Base-by-base conservation (phyloP, 192 early-diverging fungal species). In the Coemansia aciculifera region DNA sequence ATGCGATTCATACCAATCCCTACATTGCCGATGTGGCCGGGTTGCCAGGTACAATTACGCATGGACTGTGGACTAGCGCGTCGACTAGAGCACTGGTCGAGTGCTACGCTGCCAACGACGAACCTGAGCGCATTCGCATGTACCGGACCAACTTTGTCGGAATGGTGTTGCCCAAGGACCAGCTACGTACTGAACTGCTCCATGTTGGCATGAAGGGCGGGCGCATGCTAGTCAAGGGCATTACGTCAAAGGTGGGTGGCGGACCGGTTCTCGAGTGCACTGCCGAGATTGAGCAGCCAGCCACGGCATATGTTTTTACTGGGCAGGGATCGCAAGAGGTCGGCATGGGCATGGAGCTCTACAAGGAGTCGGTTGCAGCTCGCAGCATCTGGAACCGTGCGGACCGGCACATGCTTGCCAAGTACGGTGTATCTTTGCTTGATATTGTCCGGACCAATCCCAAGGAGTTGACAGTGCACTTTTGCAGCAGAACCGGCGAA, bases 331-430 rank as follows among this genome's bases (percentile, higher is more conserved):
- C 94, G 67, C 96, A 98, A 74, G 91, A 95, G 75, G 85, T 89
- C 34, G 94, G 93, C 63, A 95, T 98, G 96, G 96, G 96, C 65
- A 98, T 98, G 96, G 89, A 89, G 46, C 85, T 98, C 19, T 98
- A 96, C 72, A 83, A 84, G 36, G 84, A 88, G 56, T 95, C 93
- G 2, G 71, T 87, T 23, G 87, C 93, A 62, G 94, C 96, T 37
- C 88, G 87, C 63, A 86, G 84, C 17, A 86, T 96, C 69, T 98
- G 96, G 96, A 92, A 98, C 72, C 87, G 90, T 52, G 96, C 96
- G 61, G 95, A 98, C 68, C 60, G 62, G n/a, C 92, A 96, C 77
- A 92, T 94, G 85, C 77, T 91, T 67, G 75, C 80, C 44, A 92
- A 87, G 61, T 98, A 96, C 76, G 94, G 90, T 21, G 82, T 98